Evolutionary conservation across 257 asterid genomes (phyloP).

Genomic region (Fraxinus quadrangulata): DNA sequence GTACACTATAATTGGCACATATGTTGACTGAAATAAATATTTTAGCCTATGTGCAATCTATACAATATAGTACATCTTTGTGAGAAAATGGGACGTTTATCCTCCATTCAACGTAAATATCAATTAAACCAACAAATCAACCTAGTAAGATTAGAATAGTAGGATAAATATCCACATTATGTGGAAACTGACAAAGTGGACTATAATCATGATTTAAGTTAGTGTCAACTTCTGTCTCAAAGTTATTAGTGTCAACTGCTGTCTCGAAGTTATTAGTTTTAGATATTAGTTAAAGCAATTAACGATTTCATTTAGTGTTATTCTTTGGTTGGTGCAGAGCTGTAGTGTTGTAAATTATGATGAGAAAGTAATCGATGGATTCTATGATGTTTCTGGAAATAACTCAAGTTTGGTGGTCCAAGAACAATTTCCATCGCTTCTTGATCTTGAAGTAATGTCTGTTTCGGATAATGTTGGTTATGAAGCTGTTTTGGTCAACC

Average conservation of each 20-base stretch:
- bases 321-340: conserved; percentile 63
- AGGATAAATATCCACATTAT: not conserved
- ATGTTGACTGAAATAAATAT: no score
- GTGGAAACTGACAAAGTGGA: not conserved
- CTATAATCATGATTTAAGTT: not conserved
- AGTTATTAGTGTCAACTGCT: not conserved
- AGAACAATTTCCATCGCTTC: conserved; percentile 72
- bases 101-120: not conserved
- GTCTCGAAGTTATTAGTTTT: not conserved
- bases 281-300: conserved; percentile 11
- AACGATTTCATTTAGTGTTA: conserved; percentile 17
- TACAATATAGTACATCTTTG: not conserved
- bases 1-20: no score
- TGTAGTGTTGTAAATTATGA: conserved; percentile 79
- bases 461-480: conserved; percentile 55
- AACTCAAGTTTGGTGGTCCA: conserved; percentile 57
- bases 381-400: conserved; percentile 86
- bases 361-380: conserved; percentile 87
- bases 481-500: conserved; percentile 84
- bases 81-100: not conserved
- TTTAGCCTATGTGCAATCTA: not conserved
- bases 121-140: no score
- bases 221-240: not conserved
- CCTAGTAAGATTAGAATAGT: not conserved
- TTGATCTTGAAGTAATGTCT: conserved; percentile 68